Base-by-base conservation (phyloP, 768 basidiomycete genomes). In the Roridomyces roridus region DNA sequence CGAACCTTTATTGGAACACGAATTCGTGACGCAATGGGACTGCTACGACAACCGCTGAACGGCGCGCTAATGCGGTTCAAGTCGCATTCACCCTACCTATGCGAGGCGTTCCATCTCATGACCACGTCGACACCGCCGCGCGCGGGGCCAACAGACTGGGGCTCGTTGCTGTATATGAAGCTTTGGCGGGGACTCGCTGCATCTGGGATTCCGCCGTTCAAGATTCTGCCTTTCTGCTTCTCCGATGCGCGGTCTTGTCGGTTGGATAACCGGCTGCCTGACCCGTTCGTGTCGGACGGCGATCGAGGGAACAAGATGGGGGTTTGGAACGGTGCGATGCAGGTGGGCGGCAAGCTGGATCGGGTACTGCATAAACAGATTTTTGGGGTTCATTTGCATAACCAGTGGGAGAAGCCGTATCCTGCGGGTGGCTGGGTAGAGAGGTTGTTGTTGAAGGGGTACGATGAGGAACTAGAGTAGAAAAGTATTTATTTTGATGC, bases 11-110 rank as follows among this genome's bases (percentile, higher is more conserved):
- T 18, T n/a, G n/a, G 39, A 40, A n/a, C 21, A 40, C 66, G 96
- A 99, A 72, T 99, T 96, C 68, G 93, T 98, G 10, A 96, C 94
- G 2, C 95, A 99, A 67, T 99, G 96, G 96, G 96, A 99, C 68
- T 98, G 96, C 70, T 98, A 98, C 66, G 92, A 91, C 74, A 90
- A 91, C 85, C 92, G 2, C 81, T 97, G 46, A 98, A 98, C 69
- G 96, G 96, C 49, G 96, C 96, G 2, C 77, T 98, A 25, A 94
- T 98, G 91, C 91, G 90, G 72, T 99, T 99, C 78, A 82, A 82
- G 57, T 81, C 85, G 65, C 87, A 90, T 71, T 98, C 96, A 3
- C 94, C 96, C 2, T 99, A 97, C 76, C 87, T 99, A 39, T 98
- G 96, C 77, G 94, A 98, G 75, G 92, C 94, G 2, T 95, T 98